These are phyloP conservation scores for Austroboletus rostrupii DNA, from an alignment of 1,284 basidiomycete genomes.

Conservation along the genomic window DNA sequence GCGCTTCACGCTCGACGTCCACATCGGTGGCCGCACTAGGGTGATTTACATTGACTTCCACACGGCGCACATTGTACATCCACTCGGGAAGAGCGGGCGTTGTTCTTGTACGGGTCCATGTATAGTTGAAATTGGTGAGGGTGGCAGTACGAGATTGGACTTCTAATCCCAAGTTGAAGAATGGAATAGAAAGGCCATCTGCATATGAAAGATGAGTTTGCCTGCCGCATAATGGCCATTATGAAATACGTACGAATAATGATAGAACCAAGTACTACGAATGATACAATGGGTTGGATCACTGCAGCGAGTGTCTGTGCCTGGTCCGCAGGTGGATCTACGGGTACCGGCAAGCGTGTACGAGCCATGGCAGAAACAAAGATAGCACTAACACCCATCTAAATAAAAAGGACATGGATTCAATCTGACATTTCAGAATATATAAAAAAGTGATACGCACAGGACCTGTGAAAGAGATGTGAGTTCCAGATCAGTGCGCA, in stretches of 20 bases:
- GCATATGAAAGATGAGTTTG: conserved; percentile 1
- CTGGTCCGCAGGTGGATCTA: conserved; percentile 56
- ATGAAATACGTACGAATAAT: conserved; percentile 59
- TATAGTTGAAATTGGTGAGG: conserved; percentile 19
- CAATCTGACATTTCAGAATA: not conserved
- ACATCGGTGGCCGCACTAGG: not conserved
- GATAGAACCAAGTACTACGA: conserved; percentile 82
- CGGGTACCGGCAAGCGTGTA: conserved; percentile 59
- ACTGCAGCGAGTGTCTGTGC: conserved; percentile 66
- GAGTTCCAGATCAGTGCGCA: conserved; percentile 3
- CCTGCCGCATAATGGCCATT: not conserved
- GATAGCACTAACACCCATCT: conserved; percentile 82
- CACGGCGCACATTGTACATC: conserved; percentile 39
- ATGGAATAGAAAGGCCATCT: conserved; percentile 88
- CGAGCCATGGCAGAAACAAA: conserved; percentile 82
- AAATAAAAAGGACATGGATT: not conserved
- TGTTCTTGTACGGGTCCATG: conserved; percentile 32
- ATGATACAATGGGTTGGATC: conserved; percentile 79
- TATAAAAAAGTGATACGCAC: conserved; percentile 34
- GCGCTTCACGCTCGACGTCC: conserved; percentile 26
- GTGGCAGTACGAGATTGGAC: conserved; percentile 56
- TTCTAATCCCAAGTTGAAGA: conserved; percentile 71
- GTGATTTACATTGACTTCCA: conserved; percentile 11
- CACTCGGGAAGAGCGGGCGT: conserved; percentile 45
- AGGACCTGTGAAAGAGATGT: conserved; percentile 40